Percentiles rank a stretch among this genome's conserved stretches.
Evolutionary conservation across 192 early-diverging fungal genomes (phyloP).

Genomic region (Entomortierella lignicola): DNA sequence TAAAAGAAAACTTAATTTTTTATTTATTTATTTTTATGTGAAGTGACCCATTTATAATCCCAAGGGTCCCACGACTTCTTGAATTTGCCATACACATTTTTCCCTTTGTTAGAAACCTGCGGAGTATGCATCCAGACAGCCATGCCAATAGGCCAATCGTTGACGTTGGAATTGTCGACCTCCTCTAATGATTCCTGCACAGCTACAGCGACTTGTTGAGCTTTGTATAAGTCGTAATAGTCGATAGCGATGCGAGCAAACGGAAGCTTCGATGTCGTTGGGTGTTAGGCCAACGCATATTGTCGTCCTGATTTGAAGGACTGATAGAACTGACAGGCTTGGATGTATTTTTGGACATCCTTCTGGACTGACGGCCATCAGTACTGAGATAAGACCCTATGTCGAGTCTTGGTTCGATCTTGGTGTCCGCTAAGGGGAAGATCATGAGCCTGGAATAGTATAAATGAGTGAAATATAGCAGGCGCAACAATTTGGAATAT

Average conservation of each 20-base stretch:
- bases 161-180: not conserved
- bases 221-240: slow-evolving; percentile 8
- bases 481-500: slow-evolving; percentile 13
- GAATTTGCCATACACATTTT: not conserved
- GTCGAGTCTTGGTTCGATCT: slow-evolving; percentile 2
- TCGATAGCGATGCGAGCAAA: slow-evolving; percentile 24
- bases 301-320: slow-evolving; percentile 12
- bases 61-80: no score
- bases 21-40: no score
- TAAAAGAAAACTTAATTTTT: no score
- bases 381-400: slow-evolving; percentile 1
- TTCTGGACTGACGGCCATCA: slow-evolving; percentile 14
- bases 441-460: slow-evolving; percentile 11
- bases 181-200: no score
- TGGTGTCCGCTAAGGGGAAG: slow-evolving; percentile 18
- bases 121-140: slow-evolving; percentile 18
- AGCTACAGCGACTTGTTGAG: no score
- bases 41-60: no score
- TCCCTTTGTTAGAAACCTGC: not conserved
- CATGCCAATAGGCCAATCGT: slow-evolving; percentile 2
- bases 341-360: slow-evolving; percentile 1
- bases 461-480: slow-evolving; percentile 11
- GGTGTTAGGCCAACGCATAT: not conserved
- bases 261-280: not conserved
- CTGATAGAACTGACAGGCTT: slow-evolving; percentile 5